Evolutionary conservation across 2,329 filamentous ascomycete genomes (phyloP).

Genomic region (Trichophyton verrucosum): DNA sequence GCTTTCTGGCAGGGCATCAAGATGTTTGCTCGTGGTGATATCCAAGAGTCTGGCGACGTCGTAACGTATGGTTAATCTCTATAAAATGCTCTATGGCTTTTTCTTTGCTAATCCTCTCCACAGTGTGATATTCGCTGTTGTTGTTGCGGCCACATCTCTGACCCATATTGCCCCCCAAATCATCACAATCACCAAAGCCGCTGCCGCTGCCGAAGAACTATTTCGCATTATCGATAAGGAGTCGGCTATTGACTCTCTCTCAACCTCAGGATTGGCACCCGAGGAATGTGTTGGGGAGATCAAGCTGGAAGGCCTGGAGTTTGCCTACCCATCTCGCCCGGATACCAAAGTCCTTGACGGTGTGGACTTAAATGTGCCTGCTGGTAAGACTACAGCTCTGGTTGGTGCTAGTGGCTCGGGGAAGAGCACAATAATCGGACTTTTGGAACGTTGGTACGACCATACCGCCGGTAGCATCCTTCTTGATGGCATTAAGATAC

Average conservation of each 20-base stretch:
- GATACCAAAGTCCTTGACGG: conserved; percentile 21
- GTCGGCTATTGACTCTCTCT: conserved; percentile 61
- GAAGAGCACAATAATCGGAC: conserved; percentile 32
- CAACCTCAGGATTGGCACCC: conserved; percentile 51
- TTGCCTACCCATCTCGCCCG: conserved; percentile 37
- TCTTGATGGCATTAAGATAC: conserved; percentile 65
- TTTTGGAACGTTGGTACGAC: conserved; percentile 52
- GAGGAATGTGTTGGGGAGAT: conserved; percentile 56
- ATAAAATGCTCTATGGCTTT: not conserved
- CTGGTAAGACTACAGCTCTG: conserved; percentile 71
- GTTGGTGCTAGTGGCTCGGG: conserved; percentile 45
- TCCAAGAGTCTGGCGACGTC: not conserved
- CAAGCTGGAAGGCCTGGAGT: conserved; percentile 54
- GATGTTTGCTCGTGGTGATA: conserved; percentile 50
- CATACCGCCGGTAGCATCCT: conserved; percentile 62
- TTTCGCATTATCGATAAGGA: conserved; percentile 70
- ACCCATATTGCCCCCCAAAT: not conserved
- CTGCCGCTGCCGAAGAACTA: conserved; percentile 68
- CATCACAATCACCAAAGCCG: conserved; percentile 31
- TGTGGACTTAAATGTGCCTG: conserved; percentile 53
- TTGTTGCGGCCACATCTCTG: not conserved
- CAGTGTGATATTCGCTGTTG: not conserved
- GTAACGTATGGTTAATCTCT: not conserved
- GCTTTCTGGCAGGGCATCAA: conserved; percentile 60
- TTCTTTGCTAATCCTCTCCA: conserved; percentile 17